Evolutionary conservation across 805 yeast species (phyloP), one percentile per base, ranked within the genome.

Genomic region (Suhomyces pyralidae): DNA sequence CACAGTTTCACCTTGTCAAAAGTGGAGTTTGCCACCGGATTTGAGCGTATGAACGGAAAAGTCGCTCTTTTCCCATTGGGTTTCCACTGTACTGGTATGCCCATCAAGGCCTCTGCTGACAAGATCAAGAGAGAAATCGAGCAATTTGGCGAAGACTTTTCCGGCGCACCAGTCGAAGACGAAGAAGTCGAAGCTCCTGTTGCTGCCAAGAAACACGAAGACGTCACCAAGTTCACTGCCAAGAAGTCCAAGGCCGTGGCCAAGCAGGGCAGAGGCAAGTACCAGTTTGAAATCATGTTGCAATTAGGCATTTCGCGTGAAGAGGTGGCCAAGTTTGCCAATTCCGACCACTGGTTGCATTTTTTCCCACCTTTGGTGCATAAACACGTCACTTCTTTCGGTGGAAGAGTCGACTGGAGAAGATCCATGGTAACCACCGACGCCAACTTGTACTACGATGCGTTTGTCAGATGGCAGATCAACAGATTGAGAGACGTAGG

Each of bases 81-180:
- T 48, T 94, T 93, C 86, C 99, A 94, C 74, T 94, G 99, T 81
- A 94, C 99, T 34, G 99, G 99, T 80, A 88, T 94, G 97, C 98
- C 99, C 51, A 94, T 94, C 69, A 80, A 84, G 68, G 93, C 98
- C 26, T 82, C 97, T 64, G 98, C 99, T 48, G 99, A 93, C 74
- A 93, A 94, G 74, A 81, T 94, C 66, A 83, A 83, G 66, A 85
- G 99, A 70, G 99, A 94, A 78, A 79, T 92, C 54, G 97, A 94
- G 74, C 70, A 82, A 69, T 94, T 94, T 67, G 99, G 99, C 50
- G 77, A 73, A 15, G 91, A 90, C 64, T 94, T 88, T 63, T 72
- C 81, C 3, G 83, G 84, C 15, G 86, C 74, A 32, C 90, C 91
- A 54, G 76, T 78, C 28, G 87, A 81, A 42, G 86, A 76, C 3